Conservation (phyloP, 257 asterid genomes). For the Scutellaria barbata region DNA sequence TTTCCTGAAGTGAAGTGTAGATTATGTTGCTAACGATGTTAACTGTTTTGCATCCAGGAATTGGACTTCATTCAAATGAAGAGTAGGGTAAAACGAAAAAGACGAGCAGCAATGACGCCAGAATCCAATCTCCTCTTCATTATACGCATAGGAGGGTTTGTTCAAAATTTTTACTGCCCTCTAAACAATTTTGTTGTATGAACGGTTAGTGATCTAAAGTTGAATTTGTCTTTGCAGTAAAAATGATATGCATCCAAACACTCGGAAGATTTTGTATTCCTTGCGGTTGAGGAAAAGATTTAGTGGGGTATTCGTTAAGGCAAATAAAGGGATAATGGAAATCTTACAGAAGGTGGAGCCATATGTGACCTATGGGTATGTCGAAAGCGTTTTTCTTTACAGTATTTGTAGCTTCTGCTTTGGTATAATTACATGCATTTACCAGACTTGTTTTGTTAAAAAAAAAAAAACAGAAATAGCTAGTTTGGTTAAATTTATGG, state of each 20-base stretch:
- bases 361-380: slow-evolving; percentile 90
- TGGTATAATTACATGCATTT: neutral
- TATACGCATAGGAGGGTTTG: slow-evolving; percentile 90
- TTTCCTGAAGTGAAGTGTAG: neutral
- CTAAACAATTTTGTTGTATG: neutral
- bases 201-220: neutral
- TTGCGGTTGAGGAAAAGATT: slow-evolving; percentile 72
- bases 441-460: neutral
- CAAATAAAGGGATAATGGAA: slow-evolving; percentile 58
- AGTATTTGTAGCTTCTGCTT: slow-evolving; percentile 15
- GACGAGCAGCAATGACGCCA: slow-evolving; percentile 37
- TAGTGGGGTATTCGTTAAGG: slow-evolving; percentile 83
- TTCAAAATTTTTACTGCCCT: neutral
- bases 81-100: slow-evolving; percentile 65
- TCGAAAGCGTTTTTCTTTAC: slow-evolving; percentile 14
- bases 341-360: slow-evolving; percentile 84
- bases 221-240: slow-evolving; percentile 54
- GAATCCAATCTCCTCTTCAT: slow-evolving; percentile 73
- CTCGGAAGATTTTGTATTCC: slow-evolving; percentile 67
- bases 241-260: slow-evolving; percentile 78
- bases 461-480: neutral
- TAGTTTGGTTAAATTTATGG: neutral
- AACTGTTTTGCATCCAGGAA: slow-evolving; percentile 52
- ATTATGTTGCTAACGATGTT: neutral
- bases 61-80: slow-evolving; percentile 83